A percentile compares a stretch with the other conserved stretches of the same genome.
These are phyloP conservation scores for Aethionema arabicum DNA, from an alignment of 345 rosid species.

Conservation along the genomic window DNA sequence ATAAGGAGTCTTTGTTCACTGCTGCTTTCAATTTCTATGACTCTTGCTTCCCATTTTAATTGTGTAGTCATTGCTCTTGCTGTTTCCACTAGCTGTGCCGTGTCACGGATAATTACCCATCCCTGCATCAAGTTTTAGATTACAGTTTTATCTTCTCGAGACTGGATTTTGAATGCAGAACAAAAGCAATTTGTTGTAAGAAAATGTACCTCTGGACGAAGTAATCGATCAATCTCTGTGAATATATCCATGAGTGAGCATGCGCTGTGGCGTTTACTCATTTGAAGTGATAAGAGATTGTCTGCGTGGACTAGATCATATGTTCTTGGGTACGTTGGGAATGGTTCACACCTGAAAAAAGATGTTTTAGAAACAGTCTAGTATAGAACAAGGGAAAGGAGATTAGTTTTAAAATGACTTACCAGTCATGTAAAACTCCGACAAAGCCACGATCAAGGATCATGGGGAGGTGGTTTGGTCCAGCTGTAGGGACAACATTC, in stretches of 20 bases:
- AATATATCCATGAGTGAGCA: slow-evolving; percentile 65
- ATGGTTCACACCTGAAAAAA: slow-evolving; percentile 84
- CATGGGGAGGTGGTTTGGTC: slow-evolving; percentile 78
- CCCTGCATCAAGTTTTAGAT: slow-evolving; percentile 53
- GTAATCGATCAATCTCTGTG: slow-evolving; percentile 82
- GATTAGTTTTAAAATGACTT: slow-evolving; percentile 19
- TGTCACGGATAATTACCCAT: slow-evolving; percentile 90
- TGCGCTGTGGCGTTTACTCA: slow-evolving; percentile 38
- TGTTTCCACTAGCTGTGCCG: slow-evolving; percentile 61
- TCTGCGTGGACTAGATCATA: slow-evolving; percentile 92
- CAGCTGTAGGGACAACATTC: slow-evolving; percentile 90
- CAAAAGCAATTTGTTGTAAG: background rate
- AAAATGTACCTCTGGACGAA: slow-evolving; percentile 91
- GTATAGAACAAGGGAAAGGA: background rate
- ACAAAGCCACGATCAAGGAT: slow-evolving; percentile 92
- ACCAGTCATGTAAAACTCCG: slow-evolving; percentile 95
- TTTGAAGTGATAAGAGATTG: slow-evolving; percentile 69
- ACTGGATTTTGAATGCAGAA: background rate
- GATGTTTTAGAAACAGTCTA: slow-evolving; percentile 4
- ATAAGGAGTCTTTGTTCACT: slow-evolving; percentile 88
- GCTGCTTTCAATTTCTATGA: slow-evolving; percentile 75
- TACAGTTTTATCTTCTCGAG: too few species aligned
- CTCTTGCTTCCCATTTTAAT: slow-evolving; percentile 96
- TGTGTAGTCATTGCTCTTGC: slow-evolving; percentile 66
- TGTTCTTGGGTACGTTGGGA: slow-evolving; percentile 92